Conservation (phyloP, 805 yeast genomes). For the Monosporozyma aquatica region DNA sequence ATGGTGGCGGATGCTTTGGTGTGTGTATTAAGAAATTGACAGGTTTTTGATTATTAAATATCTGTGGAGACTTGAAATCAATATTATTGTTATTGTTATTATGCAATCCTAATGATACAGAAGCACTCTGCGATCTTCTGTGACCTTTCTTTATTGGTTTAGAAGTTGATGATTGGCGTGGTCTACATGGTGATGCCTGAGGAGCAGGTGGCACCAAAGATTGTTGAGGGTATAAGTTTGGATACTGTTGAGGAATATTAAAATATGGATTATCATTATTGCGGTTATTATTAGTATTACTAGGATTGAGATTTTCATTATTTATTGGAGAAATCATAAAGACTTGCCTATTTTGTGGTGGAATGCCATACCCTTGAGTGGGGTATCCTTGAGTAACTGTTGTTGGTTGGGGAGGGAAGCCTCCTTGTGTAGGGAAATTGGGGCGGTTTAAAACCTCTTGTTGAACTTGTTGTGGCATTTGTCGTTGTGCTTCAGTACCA, state of each 20-base stretch:
- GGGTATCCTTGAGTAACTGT: not conserved
- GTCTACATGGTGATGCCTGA: conserved; percentile 2
- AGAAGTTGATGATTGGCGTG: not conserved
- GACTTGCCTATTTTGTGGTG: not conserved
- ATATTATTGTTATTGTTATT: not conserved
- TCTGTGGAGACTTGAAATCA: conserved; percentile 10
- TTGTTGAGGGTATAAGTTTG: conserved; percentile 2
- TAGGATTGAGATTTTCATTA: not conserved
- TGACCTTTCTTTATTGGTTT: conserved; percentile 11
- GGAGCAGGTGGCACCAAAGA: not conserved
- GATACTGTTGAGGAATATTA: conserved; percentile 1
- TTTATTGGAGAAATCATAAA: not conserved
- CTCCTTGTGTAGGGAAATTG: not conserved
- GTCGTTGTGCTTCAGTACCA: not conserved
- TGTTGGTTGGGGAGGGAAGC: not conserved
- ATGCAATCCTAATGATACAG: conserved; percentile 6
- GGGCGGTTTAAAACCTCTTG: not conserved
- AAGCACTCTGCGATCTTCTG: conserved; percentile 25
- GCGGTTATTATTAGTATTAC: not conserved
- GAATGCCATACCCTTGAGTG: not conserved
- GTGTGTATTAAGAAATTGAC: conserved; percentile 28
- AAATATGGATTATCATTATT: conserved; percentile 1
- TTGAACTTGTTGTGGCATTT: not conserved
- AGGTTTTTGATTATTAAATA: conserved; percentile 14
- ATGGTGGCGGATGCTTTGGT: conserved; percentile 30